Evolutionary conservation across 768 basidiomycete genomes (phyloP).

Genomic region (Pleurotus pulmonarius): DNA sequence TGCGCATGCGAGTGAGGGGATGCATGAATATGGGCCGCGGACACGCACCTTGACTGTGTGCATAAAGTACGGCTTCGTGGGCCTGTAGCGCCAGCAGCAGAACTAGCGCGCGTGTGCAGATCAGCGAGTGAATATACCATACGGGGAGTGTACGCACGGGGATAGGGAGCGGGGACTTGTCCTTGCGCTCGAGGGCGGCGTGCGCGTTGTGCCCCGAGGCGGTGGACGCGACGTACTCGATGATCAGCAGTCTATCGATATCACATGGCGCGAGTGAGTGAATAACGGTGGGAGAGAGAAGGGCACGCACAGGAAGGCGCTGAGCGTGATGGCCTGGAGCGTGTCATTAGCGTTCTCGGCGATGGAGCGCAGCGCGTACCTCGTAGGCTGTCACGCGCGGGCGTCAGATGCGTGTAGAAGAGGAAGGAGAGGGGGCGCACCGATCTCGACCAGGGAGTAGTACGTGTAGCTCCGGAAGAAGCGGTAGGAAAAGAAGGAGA

Average conservation of each 20-base stretch:
- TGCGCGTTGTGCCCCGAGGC: conserved; percentile 62
- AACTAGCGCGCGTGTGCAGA: conserved; percentile 39
- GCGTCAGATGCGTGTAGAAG: not conserved
- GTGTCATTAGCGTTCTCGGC: not conserved
- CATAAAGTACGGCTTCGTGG: conserved; percentile 90
- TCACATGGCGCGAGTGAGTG: not conserved
- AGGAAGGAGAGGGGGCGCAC: conserved; percentile 17
- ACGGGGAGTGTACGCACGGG: conserved; percentile 35
- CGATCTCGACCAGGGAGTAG: conserved; percentile 43
- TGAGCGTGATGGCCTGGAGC: conserved; percentile 68
- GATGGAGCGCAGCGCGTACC: conserved; percentile 30
- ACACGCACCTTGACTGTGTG: conserved; percentile 69
- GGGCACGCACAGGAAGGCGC: conserved; percentile 76
- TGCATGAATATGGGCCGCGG: not conserved
- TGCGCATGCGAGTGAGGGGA: conserved; percentile 23
- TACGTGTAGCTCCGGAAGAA: conserved; percentile 66
- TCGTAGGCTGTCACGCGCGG: conserved; percentile 51
- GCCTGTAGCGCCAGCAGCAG: conserved; percentile 78
- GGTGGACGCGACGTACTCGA: conserved; percentile 80
- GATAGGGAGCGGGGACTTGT: conserved; percentile 68
- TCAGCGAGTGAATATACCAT: not conserved
- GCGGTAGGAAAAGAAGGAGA: conserved; percentile 20
- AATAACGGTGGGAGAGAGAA: not conserved
- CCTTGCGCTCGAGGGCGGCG: conserved; percentile 72
- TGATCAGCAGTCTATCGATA: conserved; percentile 68